Conservation (phyloP, 2,329 filamentous ascomycete species). For the Ascochyta koolunga region DNA sequence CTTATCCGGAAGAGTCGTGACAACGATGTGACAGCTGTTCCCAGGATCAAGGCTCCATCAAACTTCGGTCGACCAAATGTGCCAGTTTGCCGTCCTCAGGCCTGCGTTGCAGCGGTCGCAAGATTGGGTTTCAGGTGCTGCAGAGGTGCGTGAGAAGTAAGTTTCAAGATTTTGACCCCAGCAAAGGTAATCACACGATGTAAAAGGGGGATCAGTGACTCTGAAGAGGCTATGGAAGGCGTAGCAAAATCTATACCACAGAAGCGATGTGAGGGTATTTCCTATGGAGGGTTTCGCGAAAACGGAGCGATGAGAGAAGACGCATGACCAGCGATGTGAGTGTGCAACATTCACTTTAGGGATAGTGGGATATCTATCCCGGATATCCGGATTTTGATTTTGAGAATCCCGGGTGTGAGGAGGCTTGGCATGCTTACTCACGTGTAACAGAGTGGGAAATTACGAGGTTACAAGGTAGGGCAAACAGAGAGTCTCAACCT, state of each 20-base stretch:
- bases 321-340: no score
- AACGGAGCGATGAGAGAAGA: constrained; percentile 7
- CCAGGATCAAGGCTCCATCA: neutral
- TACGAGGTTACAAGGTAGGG: no score
- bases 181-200: neutral
- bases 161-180: constrained; percentile 12
- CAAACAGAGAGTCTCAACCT: no score
- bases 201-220: neutral
- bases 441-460: no score
- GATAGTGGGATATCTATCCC: no score
- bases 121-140: constrained; percentile 7
- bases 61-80: neutral
- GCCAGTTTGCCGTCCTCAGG: constrained; percentile 3
- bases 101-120: neutral
- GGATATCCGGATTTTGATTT: no score
- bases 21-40: constrained; percentile 12
- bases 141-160: constrained; percentile 2
- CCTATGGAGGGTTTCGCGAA: neutral
- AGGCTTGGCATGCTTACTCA: no score
- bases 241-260: no score
- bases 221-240: no score
- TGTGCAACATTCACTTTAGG: no score
- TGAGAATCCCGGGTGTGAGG: no score
- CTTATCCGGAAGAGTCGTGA: neutral
- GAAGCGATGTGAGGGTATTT: neutral